Conservation (phyloP, 2,329 filamentous ascomycete species). For the Colletotrichum camelliae region DNA sequence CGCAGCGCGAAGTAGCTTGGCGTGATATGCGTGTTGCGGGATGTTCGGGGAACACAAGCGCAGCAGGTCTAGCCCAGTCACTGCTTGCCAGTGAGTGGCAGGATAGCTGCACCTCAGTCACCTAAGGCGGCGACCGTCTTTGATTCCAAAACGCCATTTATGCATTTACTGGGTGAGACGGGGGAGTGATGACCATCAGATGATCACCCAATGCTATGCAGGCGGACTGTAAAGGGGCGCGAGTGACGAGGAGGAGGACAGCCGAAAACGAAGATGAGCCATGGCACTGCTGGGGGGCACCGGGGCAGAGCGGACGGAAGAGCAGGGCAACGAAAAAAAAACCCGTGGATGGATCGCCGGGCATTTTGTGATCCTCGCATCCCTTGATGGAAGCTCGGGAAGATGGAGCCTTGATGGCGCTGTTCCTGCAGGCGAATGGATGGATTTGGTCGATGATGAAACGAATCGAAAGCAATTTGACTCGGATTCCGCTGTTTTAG, state of each 20-base stretch:
- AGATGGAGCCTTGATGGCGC: neutral
- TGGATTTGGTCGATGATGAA: neutral
- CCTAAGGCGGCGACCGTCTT: neutral
- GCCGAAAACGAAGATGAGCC: neutral
- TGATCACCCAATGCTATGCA: conserved; percentile 9
- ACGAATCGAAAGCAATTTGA: neutral
- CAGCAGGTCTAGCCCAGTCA: neutral
- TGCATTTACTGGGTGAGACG: conserved; percentile 11
- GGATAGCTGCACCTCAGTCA: neutral
- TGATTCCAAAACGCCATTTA: neutral
- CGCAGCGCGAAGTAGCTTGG: neutral
- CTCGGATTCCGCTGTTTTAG: neutral
- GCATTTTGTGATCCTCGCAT: neutral
- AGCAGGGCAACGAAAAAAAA: neutral
- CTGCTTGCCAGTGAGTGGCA: neutral
- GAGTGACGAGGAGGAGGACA: neutral
- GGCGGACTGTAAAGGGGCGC: neutral
- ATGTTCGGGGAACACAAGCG: neutral
- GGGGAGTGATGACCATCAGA: conserved; percentile 13
- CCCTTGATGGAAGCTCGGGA: neutral
- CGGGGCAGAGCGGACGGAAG: neutral
- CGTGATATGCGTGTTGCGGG: conserved; percentile 6
- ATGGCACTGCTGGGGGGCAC: neutral
- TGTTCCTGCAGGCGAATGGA: neutral
- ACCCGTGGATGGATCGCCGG: conserved; percentile 9